Conservation (phyloP, 2,329 filamentous ascomycete species). For the Colletotrichum tanaceti region DNA sequence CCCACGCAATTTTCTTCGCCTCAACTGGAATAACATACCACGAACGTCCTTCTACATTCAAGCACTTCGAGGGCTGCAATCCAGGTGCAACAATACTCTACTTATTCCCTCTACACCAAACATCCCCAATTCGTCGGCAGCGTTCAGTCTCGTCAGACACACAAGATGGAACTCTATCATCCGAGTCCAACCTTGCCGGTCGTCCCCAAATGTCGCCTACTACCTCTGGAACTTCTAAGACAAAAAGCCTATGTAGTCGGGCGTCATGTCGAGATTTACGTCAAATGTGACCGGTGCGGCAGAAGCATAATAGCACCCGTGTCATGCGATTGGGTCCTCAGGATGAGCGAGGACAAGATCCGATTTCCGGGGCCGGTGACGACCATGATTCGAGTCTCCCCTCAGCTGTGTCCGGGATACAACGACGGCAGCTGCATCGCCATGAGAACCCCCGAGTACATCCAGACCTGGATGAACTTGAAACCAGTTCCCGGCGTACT, state of each 20-base stretch:
- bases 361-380: neutral
- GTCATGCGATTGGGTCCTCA: neutral
- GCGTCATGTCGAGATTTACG: neutral
- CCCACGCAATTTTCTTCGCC: neutral
- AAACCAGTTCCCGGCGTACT: neutral
- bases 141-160: neutral
- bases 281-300: conserved; percentile 6
- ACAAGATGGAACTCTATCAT: neutral
- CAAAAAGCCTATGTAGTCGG: neutral
- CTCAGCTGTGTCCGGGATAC: conserved; percentile 1
- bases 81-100: neutral
- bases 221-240: neutral
- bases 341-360: neutral
- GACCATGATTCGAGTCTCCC: neutral
- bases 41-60: neutral
- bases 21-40: neutral
- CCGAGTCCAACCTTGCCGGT: too few species aligned
- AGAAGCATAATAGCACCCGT: neutral
- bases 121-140: neutral
- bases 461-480: neutral
- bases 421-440: neutral
- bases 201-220: neutral
- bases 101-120: neutral
- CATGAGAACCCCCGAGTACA: neutral
- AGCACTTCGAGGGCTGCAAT: neutral